These are phyloP conservation scores for Globisporangium cylindrosporum DNA, from an alignment of 352 stramenopile species.

Conservation along the genomic window DNA sequence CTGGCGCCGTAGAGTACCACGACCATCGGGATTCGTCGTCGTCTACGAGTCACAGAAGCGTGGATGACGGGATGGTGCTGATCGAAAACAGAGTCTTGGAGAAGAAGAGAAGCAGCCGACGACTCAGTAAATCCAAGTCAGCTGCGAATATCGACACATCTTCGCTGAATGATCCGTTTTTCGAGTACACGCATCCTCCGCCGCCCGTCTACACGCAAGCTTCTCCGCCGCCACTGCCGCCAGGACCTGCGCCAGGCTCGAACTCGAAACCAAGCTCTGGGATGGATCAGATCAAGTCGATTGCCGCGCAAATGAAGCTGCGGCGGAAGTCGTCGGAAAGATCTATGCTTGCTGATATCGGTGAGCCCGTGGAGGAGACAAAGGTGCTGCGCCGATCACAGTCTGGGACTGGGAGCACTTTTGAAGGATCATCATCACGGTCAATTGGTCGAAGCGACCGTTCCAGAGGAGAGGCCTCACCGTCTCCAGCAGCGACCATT, in stretches of 20 bases:
- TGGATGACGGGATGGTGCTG: slow-evolving; percentile 11
- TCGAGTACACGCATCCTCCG: slow-evolving; percentile 1
- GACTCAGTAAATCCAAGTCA: slow-evolving; percentile 48
- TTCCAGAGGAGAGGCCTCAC: slow-evolving; percentile 9
- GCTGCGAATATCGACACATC: slow-evolving; percentile 66
- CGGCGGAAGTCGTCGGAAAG: slow-evolving; percentile 29
- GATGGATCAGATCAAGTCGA: slow-evolving; percentile 72
- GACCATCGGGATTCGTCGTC: background rate
- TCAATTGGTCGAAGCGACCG: slow-evolving; percentile 3
- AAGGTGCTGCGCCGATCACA: slow-evolving; percentile 8
- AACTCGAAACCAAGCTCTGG: slow-evolving; percentile 3
- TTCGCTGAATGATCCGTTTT: slow-evolving; percentile 10
- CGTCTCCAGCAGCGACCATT: background rate
- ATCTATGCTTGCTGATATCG: background rate
- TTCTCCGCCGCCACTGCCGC: background rate
- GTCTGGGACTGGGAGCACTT: slow-evolving; percentile 6
- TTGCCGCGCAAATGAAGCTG: slow-evolving; percentile 77
- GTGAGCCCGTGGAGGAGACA: background rate
- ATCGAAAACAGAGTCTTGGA: slow-evolving; percentile 11
- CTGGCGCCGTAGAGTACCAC: background rate
- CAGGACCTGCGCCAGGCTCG: background rate
- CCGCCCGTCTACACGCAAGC: background rate
- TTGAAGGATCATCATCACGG: background rate
- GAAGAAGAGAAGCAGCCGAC: slow-evolving; percentile 28
- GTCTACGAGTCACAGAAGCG: slow-evolving; percentile 6